Evolutionary conservation across 768 basidiomycete species (phyloP).

Genomic region (Xerocomellus intermedius): DNA sequence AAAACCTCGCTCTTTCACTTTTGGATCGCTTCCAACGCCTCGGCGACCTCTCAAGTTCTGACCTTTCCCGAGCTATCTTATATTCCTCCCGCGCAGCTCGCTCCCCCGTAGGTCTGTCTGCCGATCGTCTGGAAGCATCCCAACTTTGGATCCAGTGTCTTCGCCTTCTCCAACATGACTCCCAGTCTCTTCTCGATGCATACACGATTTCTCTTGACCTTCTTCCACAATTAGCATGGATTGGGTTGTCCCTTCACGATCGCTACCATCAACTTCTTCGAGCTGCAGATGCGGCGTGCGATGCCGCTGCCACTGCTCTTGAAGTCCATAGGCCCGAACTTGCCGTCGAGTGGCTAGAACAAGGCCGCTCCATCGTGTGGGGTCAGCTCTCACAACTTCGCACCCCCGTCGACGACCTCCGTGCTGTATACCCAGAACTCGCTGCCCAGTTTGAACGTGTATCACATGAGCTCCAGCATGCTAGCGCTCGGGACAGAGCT

Average conservation of each 20-base stretch:
- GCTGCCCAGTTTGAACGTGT: too few relatives aligned
- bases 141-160: neutral
- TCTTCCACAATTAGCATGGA: neutral
- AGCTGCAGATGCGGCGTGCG: neutral
- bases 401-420: neutral
- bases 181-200: neutral
- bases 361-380: neutral
- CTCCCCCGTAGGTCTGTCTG: neutral
- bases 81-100: neutral
- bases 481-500: neutral
- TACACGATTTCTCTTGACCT: neutral
- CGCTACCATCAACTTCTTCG: neutral
- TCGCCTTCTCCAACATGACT: neutral
- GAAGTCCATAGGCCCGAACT: neutral
- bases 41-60: too few relatives aligned
- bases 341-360: constrained; percentile 1
- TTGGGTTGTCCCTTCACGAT: neutral
- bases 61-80: too few relatives aligned
- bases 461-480: neutral
- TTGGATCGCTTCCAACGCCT: too few relatives aligned
- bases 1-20: too few relatives aligned
- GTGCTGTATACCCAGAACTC: too few relatives aligned
- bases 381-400: neutral
- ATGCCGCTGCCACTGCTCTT: neutral
- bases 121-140: neutral